Percentiles rank a stretch among this genome's conserved stretches.
phyloP scores from a whole-genome alignment of 73 alveolate genomes.

The Effrenium voratum region DNA sequence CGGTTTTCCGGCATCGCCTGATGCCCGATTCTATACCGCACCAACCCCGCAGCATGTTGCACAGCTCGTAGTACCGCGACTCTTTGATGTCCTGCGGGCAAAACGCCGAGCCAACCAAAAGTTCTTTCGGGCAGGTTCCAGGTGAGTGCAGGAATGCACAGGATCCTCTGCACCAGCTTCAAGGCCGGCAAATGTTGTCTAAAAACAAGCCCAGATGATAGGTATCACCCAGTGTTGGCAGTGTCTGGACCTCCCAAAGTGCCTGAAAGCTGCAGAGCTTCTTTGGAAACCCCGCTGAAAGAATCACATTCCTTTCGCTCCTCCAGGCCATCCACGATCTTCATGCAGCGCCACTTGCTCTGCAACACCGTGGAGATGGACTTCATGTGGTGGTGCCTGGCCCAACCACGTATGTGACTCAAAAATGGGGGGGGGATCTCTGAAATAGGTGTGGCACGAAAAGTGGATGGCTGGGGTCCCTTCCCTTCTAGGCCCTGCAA shows the following conservation, averaged over 20 bases:
- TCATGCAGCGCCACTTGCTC: constrained; percentile 89
- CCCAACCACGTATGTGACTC: too few species aligned
- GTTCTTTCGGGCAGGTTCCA: neutral
- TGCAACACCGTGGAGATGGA: constrained; percentile 92
- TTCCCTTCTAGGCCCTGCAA: too few species aligned
- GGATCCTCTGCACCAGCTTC: too few species aligned
- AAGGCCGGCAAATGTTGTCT: too few species aligned
- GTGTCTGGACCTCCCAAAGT: neutral
- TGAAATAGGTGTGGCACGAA: too few species aligned
- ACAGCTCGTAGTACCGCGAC: constrained; percentile 71
- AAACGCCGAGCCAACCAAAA: neutral
- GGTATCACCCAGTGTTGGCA: neutral
- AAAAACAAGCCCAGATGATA: too few species aligned
- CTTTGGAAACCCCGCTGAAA: too few species aligned
- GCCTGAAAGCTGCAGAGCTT: neutral
- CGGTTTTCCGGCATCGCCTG: neutral
- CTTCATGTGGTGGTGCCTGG: constrained; percentile 58
- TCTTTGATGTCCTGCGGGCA: constrained; percentile 58
- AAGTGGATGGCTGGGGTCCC: too few species aligned
- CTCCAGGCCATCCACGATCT: constrained; percentile 88
- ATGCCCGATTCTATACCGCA: constrained; percentile 44
- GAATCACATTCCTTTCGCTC: too few species aligned
- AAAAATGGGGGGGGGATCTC: too few species aligned
- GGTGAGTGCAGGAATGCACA: neutral
- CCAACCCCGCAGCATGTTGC: constrained; percentile 57